Conservation (phyloP, 257 asterid species). For the Plantago major region DNA sequence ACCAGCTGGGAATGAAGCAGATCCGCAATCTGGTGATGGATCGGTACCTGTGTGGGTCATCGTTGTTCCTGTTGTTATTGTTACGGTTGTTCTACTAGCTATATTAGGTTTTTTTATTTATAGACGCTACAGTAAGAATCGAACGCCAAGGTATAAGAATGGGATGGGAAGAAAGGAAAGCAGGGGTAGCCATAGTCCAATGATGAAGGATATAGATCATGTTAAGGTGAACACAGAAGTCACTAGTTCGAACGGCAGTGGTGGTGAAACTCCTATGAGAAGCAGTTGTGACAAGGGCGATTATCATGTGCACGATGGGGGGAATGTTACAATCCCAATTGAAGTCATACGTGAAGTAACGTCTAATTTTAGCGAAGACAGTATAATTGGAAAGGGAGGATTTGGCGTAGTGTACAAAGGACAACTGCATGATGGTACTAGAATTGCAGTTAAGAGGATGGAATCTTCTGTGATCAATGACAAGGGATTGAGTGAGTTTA, state of each 20-base stretch:
- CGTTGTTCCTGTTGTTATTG: conserved; percentile 21
- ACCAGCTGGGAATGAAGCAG: not conserved
- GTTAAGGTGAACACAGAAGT: conserved; percentile 17
- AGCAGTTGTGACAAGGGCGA: conserved; percentile 24
- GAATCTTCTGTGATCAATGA: conserved; percentile 37
- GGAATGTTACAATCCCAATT: conserved; percentile 45
- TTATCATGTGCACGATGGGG: conserved; percentile 40
- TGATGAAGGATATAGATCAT: not conserved
- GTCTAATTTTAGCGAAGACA: conserved; percentile 42
- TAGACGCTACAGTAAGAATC: conserved; percentile 14
- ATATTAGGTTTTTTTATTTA: conserved; percentile 27
- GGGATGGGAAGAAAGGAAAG: conserved; percentile 16
- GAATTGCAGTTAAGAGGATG: conserved; percentile 88
- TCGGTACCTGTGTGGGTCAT: conserved; percentile 28
- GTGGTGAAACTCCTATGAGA: conserved; percentile 15
- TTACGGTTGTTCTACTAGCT: conserved; percentile 9
- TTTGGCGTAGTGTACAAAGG: conserved; percentile 80
- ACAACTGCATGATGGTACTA: conserved; percentile 56
- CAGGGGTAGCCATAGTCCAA: conserved; percentile 3
- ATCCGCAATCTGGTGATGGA: conserved; percentile 5
- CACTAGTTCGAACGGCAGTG: not conserved
- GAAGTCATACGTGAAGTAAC: conserved; percentile 65
- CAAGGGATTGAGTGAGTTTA: conserved; percentile 61
- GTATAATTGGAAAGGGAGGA: conserved; percentile 73
- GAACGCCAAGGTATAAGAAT: not conserved